Evolutionary conservation across 177 flowering plant species (phyloP).

Genomic region (Telopea speciosissima): DNA sequence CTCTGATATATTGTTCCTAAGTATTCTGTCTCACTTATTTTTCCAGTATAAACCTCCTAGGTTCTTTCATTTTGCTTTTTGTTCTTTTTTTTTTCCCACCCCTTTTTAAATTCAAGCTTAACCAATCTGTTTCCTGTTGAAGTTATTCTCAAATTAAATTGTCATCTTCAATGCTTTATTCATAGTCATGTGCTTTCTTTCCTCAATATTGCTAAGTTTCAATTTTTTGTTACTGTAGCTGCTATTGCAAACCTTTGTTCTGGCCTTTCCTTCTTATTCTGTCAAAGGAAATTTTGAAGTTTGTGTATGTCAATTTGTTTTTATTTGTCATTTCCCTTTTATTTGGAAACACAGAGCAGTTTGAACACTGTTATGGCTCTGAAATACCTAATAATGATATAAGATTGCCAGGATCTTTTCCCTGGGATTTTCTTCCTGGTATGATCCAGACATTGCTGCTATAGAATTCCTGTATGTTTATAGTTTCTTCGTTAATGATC

Average conservation of each 20-base stretch:
- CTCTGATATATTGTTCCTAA: not conserved
- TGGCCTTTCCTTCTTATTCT: not conserved
- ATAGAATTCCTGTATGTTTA: not conserved
- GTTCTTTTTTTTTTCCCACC: too few species aligned
- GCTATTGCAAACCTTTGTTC: not conserved
- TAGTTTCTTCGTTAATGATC: not conserved
- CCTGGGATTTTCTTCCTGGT: not conserved
- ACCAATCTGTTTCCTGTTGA: not conserved
- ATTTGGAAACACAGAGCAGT: not conserved
- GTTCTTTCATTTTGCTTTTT: not conserved
- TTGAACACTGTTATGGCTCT: not conserved
- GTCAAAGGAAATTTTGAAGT: not conserved
- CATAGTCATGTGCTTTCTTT: not conserved
- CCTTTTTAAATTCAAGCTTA: not conserved
- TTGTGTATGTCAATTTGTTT: not conserved
- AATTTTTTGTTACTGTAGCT: not conserved
- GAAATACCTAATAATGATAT: not conserved
- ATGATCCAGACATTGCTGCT: not conserved
- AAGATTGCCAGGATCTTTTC: not conserved
- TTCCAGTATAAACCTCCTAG: not conserved
- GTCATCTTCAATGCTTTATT: not conserved
- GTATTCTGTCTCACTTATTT: not conserved
- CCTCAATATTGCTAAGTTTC: not conserved
- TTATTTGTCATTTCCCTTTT: not conserved
- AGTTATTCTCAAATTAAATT: not conserved